Conservation (phyloP, 1,139 yeast genomes). For the Ogataea hybrid region DNA sequence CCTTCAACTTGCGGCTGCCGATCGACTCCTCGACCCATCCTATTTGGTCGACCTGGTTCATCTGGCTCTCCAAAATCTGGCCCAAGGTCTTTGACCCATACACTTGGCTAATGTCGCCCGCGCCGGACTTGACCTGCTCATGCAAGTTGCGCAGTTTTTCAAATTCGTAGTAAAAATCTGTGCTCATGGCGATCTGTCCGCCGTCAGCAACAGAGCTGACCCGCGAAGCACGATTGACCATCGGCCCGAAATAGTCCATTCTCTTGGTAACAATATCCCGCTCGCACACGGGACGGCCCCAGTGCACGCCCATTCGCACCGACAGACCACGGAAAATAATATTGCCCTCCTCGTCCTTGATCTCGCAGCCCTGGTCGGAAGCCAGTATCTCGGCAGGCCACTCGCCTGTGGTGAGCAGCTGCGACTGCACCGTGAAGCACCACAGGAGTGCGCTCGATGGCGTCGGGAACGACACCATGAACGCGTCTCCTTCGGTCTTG, state of each 20-base stretch:
- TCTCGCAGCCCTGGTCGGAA: constrained; percentile 80
- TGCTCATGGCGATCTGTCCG: constrained; percentile 89
- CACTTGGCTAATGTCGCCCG: constrained; percentile 46
- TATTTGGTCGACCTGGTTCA: constrained; percentile 60
- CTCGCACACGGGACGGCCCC: constrained; percentile 98
- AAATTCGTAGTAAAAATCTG: constrained; percentile 76
- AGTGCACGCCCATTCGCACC: constrained; percentile 97
- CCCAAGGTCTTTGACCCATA: constrained; percentile 66
- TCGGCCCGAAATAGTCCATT: constrained; percentile 99
- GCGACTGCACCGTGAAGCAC: constrained; percentile 93
- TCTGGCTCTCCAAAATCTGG: constrained; percentile 63
- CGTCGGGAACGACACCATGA: constrained; percentile 97
- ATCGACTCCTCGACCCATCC: constrained; percentile 70
- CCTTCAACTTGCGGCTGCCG: constrained; percentile 90
- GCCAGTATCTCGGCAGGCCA: constrained; percentile 96
- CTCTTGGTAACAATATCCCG: constrained; percentile 91
- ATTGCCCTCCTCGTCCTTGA: constrained; percentile 64
- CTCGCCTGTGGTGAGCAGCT: constrained; percentile 70
- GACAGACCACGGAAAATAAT: constrained; percentile 82
- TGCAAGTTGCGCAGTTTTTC: constrained; percentile 56
- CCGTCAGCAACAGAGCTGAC: constrained; percentile 96
- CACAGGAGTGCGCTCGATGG: constrained; percentile 88
- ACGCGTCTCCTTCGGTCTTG: constrained; percentile 98
- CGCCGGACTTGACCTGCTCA: constrained; percentile 42
- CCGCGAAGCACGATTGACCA: constrained; percentile 94